Conservation (phyloP, 2,329 filamentous ascomycete species). For the Penicillium expansum region DNA sequence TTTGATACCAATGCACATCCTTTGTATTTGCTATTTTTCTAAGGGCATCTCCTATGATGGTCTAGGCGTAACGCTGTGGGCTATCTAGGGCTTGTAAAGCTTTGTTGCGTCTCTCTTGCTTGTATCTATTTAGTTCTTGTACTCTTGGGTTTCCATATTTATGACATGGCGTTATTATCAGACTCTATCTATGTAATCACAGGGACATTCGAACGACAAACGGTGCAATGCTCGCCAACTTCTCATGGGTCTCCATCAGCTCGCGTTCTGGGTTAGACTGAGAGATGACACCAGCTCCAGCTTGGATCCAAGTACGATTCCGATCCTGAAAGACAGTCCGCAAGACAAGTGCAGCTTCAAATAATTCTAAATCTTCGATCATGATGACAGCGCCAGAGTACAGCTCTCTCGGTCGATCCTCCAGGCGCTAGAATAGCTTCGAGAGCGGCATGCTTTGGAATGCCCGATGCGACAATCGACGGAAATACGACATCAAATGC, state of each 20-base stretch:
- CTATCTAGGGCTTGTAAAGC: background rate
- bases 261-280: too few species aligned
- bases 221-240: background rate
- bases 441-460: too few species aligned
- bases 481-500: too few species aligned
- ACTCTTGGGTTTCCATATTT: background rate
- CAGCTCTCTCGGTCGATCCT: too few species aligned
- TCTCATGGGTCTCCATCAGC: background rate
- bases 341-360: too few species aligned
- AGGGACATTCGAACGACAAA: background rate
- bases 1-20: conserved; percentile 1
- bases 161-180: background rate
- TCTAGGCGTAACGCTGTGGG: background rate
- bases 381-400: too few species aligned
- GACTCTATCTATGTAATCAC: background rate
- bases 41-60: background rate
- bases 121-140: conserved; percentile 1
- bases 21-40: background rate
- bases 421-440: too few species aligned
- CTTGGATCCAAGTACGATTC: too few species aligned
- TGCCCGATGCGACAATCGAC: too few species aligned
- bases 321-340: too few species aligned
- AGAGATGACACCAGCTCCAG: too few species aligned
- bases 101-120: background rate
- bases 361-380: too few species aligned